Percentiles rank a stretch among this genome's conserved stretches.
These are phyloP conservation scores for Metschnikowia lachancei DNA, from an alignment of 805 yeast genomes.

Conservation along the genomic window DNA sequence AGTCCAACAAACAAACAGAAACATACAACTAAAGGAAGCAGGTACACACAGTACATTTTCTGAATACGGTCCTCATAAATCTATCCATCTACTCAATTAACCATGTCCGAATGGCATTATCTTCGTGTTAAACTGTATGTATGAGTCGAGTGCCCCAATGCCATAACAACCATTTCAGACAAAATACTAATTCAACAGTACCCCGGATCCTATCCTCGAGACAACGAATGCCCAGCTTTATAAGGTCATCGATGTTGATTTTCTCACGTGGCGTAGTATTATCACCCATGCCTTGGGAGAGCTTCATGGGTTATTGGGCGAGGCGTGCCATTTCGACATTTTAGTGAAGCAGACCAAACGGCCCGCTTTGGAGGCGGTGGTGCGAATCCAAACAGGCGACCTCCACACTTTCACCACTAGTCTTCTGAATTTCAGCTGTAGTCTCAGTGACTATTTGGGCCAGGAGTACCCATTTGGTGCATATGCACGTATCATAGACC, in stretches of 20 bases:
- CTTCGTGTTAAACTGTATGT: slow-evolving; percentile 26
- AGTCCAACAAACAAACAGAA: no score
- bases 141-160: neutral
- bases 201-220: slow-evolving; percentile 19
- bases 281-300: slow-evolving; percentile 25
- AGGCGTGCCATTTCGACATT: slow-evolving; percentile 31
- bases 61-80: no score
- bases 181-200: slow-evolving; percentile 10
- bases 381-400: slow-evolving; percentile 34
- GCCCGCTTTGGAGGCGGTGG: slow-evolving; percentile 19
- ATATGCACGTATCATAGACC: slow-evolving; percentile 18
- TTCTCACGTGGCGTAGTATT: slow-evolving; percentile 33
- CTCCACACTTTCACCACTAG: slow-evolving; percentile 29
- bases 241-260: slow-evolving; percentile 23
- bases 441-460: slow-evolving; percentile 27
- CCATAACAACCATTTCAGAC: no score
- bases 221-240: slow-evolving; percentile 13
- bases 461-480: slow-evolving; percentile 20
- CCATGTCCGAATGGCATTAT: slow-evolving; percentile 25
- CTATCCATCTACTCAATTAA: neutral
- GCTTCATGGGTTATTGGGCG: slow-evolving; percentile 36
- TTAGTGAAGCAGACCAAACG: slow-evolving; percentile 17
- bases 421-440: slow-evolving; percentile 31
- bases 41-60: no score
- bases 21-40: no score